Percentiles rank a stretch among this genome's conserved stretches.
These are phyloP conservation scores for Nepenthes mirabilis DNA, from an alignment of 148 eudicot genomes.

Conservation along the genomic window DNA sequence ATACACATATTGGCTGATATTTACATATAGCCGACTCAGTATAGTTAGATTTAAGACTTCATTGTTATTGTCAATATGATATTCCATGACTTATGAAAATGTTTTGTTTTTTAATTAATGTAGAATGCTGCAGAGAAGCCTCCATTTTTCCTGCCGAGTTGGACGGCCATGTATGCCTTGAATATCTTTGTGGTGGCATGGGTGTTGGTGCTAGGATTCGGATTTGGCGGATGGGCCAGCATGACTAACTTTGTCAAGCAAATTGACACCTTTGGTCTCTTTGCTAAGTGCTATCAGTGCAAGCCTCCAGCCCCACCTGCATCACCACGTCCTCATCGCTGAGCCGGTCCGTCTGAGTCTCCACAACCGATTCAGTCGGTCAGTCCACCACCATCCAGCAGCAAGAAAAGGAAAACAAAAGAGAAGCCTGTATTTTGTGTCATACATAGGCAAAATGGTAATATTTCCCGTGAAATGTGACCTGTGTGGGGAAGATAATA, in stretches of 20 bases:
- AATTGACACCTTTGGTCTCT: conserved; percentile 48
- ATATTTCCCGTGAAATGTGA: neutral
- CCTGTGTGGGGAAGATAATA: too few relatives aligned
- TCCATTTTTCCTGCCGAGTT: conserved; percentile 37
- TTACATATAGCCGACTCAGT: neutral
- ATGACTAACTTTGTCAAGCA: conserved; percentile 44
- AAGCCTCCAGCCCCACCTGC: conserved; percentile 12
- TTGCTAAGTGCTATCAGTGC: conserved; percentile 56
- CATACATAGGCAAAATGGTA: neutral
- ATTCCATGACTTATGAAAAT: neutral
- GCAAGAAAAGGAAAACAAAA: neutral
- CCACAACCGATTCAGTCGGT: too few relatives aligned
- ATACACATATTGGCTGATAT: neutral
- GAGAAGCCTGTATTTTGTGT: neutral
- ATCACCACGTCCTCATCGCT: neutral
- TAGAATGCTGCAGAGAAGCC: conserved; percentile 70
- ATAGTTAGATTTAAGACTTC: too few relatives aligned
- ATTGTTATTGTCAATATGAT: too few relatives aligned
- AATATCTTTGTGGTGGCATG: conserved; percentile 44
- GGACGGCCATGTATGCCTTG: conserved; percentile 37
- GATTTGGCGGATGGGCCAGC: conserved; percentile 69
- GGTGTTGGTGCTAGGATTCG: conserved; percentile 49
- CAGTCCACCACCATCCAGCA: too few relatives aligned
- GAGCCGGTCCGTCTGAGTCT: neutral
- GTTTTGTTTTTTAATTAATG: neutral